Evolutionary conservation across 768 basidiomycete species (phyloP), one percentile per base, ranked within the genome.

Genomic region (Austroboletus eburneus): DNA sequence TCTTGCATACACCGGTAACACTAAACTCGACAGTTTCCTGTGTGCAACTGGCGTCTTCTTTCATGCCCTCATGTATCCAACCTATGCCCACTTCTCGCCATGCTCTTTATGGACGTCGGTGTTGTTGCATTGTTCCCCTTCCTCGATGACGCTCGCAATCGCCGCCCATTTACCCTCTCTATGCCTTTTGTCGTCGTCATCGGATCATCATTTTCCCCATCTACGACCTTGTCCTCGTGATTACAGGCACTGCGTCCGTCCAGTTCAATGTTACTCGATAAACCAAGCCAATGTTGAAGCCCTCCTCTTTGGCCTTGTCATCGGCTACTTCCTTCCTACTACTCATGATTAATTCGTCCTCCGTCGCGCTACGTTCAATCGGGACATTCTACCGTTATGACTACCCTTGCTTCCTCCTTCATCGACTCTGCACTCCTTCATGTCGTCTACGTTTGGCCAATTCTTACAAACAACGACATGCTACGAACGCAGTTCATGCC

Each of bases 231-330:
- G 44, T 65, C 29, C 73, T 77, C 61, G 64, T 77, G n/a, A n/a
- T 29, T 29, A 29, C 29, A n/a, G n/a, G 29, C 7, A 29, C 29
- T 29, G 29, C 29, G 29, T 29, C n/a, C n/a, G n/a, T n/a, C n/a
- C n/a, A n/a, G n/a, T n/a, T n/a, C n/a, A n/a, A n/a, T n/a, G n/a
- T n/a, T n/a, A n/a, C n/a, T n/a, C n/a, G 42, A 58, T 76, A n/a
- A 69, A 72, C 12, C 69, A 74, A 50, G 72, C 64, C 12, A 72
- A 78, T 35, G 77, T 73, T 5, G 74, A 80, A 57, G 78, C 77
- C 16, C 65, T 77, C 23, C 51, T 76, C n/a, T 80, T 80, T 54
- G 74, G 72, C 1, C 25, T 79, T 25, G 21, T 75, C 27, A 54
- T 69, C 8, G 78, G 78, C 9, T 72, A 64, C 12, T 54, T 66